Evolutionary conservation across 2,329 filamentous ascomycete genomes (phyloP).

Genomic region (Podosphaera xanthii): DNA sequence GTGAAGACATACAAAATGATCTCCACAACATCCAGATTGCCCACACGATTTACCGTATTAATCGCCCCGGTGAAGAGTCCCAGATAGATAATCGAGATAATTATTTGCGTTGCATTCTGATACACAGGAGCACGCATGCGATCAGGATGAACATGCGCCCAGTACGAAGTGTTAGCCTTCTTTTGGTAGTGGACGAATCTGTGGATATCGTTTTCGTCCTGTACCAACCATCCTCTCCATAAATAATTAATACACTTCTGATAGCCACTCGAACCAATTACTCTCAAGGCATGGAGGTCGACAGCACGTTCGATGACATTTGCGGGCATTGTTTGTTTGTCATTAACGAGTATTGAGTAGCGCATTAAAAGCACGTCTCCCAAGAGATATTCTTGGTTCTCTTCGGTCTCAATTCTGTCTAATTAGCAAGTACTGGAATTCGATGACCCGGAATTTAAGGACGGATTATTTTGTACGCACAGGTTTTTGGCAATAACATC

Average conservation of each 20-base stretch:
- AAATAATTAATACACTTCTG: constrained; percentile 78
- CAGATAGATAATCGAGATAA: constrained; percentile 66
- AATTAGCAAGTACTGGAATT: neutral
- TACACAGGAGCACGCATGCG: constrained; percentile 83
- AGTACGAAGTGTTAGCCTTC: constrained; percentile 56
- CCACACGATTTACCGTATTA: constrained; percentile 74
- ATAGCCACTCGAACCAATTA: constrained; percentile 85
- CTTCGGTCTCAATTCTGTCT: constrained; percentile 58
- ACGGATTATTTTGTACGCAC: constrained; percentile 16
- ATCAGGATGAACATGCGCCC: constrained; percentile 74
- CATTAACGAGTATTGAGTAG: constrained; percentile 60
- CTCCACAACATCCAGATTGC: constrained; percentile 68
- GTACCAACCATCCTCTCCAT: constrained; percentile 92
- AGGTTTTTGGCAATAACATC: constrained; percentile 75
- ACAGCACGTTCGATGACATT: constrained; percentile 90
- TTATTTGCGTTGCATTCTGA: constrained; percentile 72
- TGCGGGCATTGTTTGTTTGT: constrained; percentile 45
- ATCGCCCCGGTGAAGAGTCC: constrained; percentile 73
- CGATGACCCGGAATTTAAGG: too few species aligned
- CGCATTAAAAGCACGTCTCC: constrained; percentile 66
- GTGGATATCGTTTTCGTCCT: constrained; percentile 78
- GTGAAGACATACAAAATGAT: constrained; percentile 78
- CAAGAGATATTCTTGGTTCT: constrained; percentile 56
- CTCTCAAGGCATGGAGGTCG: constrained; percentile 66
- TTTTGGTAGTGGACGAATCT: constrained; percentile 73